Evolutionary conservation across 139 green algal genomes (phyloP).

Genomic region (Desmodesmus armatus): DNA sequence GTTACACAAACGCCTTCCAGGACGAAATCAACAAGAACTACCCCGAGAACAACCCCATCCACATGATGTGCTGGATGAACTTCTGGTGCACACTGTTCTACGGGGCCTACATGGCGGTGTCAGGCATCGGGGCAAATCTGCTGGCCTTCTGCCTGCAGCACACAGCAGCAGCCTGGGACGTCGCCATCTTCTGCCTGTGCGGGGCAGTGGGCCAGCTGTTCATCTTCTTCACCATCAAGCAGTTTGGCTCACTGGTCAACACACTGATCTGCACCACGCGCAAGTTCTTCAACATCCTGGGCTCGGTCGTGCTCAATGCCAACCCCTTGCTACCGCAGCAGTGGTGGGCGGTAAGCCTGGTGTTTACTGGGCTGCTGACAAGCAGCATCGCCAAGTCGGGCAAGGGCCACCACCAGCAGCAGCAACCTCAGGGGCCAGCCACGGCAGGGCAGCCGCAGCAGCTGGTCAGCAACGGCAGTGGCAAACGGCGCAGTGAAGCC

Average conservation of each 20-base stretch:
- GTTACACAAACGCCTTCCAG: constrained; percentile 96
- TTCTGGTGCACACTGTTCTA: constrained; percentile 91
- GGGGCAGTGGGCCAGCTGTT: constrained; percentile 96
- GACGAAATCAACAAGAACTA: constrained; percentile 87
- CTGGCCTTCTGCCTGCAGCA: constrained; percentile 82
- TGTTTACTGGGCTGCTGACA: constrained; percentile 90
- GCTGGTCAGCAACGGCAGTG: too few relatives aligned
- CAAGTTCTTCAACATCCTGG: constrained; percentile 99
- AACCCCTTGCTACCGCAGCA: constrained; percentile 87
- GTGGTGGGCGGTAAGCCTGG: constrained; percentile 91
- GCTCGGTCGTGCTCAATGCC: constrained; percentile 70
- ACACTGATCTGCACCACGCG: constrained; percentile 96
- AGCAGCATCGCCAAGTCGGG: constrained; percentile 77
- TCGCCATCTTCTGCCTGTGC: constrained; percentile 94
- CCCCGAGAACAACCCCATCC: constrained; percentile 74
- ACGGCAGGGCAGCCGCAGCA: too few relatives aligned
- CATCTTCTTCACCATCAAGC: constrained; percentile 97
- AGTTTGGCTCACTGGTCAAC: constrained; percentile 92
- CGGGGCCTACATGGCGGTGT: constrained; percentile 64
- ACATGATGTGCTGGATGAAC: constrained; percentile 99
- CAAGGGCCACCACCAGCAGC: constrained; percentile 12
- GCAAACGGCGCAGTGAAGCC: not conserved
- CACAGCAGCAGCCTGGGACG: constrained; percentile 73
- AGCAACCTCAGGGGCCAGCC: too few relatives aligned
- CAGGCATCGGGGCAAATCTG: constrained; percentile 59